phyloP scores from a whole-genome alignment of 2,329 filamentous ascomycete species.

The Dothiorella sarmentorum region DNA sequence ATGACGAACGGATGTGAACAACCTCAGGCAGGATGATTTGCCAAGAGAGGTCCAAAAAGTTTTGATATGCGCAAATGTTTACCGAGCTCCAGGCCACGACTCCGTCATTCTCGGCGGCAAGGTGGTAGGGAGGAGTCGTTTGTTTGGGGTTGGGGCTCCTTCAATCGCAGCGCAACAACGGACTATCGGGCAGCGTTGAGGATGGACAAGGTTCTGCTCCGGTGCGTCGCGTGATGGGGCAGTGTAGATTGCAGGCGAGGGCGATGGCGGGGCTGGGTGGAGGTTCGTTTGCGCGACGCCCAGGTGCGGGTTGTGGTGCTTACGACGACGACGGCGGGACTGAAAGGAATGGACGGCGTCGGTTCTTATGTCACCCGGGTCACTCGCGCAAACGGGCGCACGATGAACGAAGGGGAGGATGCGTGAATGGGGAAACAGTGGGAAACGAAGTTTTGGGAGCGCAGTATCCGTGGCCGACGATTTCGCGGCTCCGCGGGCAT shows the following conservation, averaged over 20 bases:
- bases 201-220: not conserved
- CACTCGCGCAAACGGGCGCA: not conserved
- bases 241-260: not conserved
- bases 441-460: not conserved
- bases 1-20: not conserved
- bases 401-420: not conserved
- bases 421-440: not conserved
- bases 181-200: too few species aligned
- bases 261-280: not conserved
- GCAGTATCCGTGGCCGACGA: not conserved
- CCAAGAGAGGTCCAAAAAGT: not conserved
- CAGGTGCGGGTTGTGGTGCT: not conserved
- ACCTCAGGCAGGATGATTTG: not conserved
- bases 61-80: not conserved
- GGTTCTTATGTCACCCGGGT: not conserved
- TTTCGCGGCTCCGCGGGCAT: conserved; percentile 7
- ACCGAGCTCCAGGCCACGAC: not conserved
- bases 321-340: not conserved
- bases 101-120: not conserved
- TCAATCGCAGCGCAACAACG: not conserved
- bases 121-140: not conserved
- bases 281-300: not conserved
- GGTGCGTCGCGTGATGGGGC: not conserved
- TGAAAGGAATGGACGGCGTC: conserved; percentile 8
- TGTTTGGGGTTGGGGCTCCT: not conserved